These are phyloP conservation scores for Rhynchospora tenuis DNA, from an alignment of 176 grass and related monocot genomes.

Conservation along the genomic window DNA sequence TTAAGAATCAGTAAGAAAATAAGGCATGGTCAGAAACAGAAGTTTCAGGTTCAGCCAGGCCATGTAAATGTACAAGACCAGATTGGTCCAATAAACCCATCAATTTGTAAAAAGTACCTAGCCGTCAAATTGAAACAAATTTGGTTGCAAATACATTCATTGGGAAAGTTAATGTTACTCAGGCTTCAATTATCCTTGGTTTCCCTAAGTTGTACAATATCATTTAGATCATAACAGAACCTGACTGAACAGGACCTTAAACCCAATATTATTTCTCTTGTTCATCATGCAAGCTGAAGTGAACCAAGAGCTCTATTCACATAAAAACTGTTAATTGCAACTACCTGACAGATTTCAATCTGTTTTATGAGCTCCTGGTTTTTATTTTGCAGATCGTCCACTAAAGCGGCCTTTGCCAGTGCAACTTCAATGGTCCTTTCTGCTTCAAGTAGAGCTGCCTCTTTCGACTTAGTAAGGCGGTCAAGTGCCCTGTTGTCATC, in stretches of 20 bases:
- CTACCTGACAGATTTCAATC: constrained; percentile 95
- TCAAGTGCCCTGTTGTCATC: constrained; percentile 78
- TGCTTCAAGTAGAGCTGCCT: constrained; percentile 81
- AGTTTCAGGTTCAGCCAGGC: not conserved
- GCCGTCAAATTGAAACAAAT: not conserved
- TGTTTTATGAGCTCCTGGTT: constrained; percentile 95
- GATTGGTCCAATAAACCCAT: not conserved
- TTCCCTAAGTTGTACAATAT: not conserved
- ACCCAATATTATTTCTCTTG: not conserved
- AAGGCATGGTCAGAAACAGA: not conserved
- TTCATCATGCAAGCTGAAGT: too few species aligned
- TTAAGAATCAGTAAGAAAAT: constrained; percentile 6
- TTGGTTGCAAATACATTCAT: not conserved
- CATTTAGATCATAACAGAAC: not conserved
- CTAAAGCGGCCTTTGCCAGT: constrained; percentile 83
- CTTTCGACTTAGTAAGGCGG: constrained; percentile 76
- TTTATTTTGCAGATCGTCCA: constrained; percentile 94
- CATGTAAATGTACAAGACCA: not conserved
- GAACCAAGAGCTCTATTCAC: too few species aligned
- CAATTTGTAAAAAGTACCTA: not conserved
- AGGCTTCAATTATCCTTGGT: not conserved
- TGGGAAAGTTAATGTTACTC: not conserved
- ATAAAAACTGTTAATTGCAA: not conserved
- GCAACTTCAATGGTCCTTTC: constrained; percentile 86
- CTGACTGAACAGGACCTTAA: not conserved